Evolutionary conservation across 2,329 filamentous ascomycete species (phyloP).

Genomic region (Fusarium sp.): DNA sequence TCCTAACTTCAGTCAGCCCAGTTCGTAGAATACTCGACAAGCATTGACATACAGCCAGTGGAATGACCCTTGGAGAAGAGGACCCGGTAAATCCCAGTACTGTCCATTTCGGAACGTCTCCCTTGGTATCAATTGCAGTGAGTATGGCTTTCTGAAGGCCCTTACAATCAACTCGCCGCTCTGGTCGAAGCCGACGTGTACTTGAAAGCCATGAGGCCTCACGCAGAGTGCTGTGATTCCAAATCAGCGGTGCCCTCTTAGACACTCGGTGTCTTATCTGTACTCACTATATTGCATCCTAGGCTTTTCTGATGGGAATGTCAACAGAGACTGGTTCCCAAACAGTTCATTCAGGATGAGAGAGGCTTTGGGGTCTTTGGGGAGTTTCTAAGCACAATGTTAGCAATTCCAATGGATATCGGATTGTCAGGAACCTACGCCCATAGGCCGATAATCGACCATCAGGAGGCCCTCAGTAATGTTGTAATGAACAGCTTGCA

Average conservation of each 20-base stretch:
- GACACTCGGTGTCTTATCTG: too few relatives aligned
- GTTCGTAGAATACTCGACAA: too few relatives aligned
- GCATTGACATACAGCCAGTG: slow-evolving; percentile 66
- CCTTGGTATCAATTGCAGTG: slow-evolving; percentile 37
- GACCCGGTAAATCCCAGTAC: slow-evolving; percentile 60
- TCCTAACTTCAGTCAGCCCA: slow-evolving; percentile 9
- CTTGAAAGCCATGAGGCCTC: slow-evolving; percentile 55
- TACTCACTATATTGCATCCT: slow-evolving; percentile 65
- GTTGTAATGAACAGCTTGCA: slow-evolving; percentile 50
- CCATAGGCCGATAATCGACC: slow-evolving; percentile 49
- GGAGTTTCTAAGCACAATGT: slow-evolving; percentile 57
- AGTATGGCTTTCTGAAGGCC: slow-evolving; percentile 31
- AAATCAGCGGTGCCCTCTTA: background rate
- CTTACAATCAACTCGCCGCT: slow-evolving; percentile 45
- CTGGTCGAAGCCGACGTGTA: slow-evolving; percentile 58
- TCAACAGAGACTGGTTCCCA: slow-evolving; percentile 62
- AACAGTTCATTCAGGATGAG: slow-evolving; percentile 63
- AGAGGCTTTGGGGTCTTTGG: slow-evolving; percentile 58
- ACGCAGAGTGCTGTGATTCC: slow-evolving; percentile 11
- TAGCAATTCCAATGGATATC: background rate
- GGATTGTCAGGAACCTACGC: slow-evolving; percentile 26
- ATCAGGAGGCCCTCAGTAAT: slow-evolving; percentile 44
- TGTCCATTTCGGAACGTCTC: slow-evolving; percentile 24
- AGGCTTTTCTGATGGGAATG: slow-evolving; percentile 60
- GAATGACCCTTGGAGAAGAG: slow-evolving; percentile 61